Conservation (phyloP, 805 yeast genomes). For the Ogataea glucozyma region DNA sequence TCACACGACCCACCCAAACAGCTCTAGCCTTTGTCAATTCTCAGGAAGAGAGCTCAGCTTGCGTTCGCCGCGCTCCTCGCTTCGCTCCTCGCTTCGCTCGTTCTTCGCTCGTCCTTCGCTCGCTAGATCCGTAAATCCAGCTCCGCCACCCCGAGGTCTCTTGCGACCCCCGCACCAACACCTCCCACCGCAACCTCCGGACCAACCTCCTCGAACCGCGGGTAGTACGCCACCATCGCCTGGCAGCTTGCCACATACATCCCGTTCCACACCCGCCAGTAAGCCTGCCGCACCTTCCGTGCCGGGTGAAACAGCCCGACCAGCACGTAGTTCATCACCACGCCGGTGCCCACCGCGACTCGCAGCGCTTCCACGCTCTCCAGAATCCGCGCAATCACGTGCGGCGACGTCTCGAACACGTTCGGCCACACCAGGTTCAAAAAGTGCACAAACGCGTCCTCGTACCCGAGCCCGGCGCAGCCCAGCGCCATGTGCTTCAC, state of each 20-base stretch:
- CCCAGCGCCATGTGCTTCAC: constrained; percentile 80
- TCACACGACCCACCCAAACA: too few species aligned
- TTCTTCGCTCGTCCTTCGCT: not conserved
- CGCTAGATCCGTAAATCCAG: constrained; percentile 33
- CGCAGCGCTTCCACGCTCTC: constrained; percentile 79
- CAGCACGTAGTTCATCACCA: constrained; percentile 73
- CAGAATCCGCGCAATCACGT: constrained; percentile 78
- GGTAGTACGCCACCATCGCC: constrained; percentile 81
- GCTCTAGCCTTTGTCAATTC: too few species aligned
- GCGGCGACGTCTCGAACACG: constrained; percentile 92
- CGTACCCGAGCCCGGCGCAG: constrained; percentile 71
- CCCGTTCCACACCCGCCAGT: constrained; percentile 80
- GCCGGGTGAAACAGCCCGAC: constrained; percentile 95
- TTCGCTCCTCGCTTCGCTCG: constrained; percentile 1
- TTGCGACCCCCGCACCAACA: constrained; percentile 13
- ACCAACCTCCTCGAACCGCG: constrained; percentile 46
- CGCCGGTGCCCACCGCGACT: constrained; percentile 73
- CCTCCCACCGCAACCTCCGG: constrained; percentile 19
- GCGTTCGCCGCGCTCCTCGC: not conserved
- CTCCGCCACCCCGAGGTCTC: constrained; percentile 33
- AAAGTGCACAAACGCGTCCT: constrained; percentile 81
- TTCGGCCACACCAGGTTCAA: constrained; percentile 85
- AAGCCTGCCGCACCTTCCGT: constrained; percentile 75
- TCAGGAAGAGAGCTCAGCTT: not conserved
- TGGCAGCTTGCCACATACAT: constrained; percentile 76